Evolutionary conservation across 140 eudicot genomes (phyloP).

Genomic region (Erigeron philadelphicus): DNA sequence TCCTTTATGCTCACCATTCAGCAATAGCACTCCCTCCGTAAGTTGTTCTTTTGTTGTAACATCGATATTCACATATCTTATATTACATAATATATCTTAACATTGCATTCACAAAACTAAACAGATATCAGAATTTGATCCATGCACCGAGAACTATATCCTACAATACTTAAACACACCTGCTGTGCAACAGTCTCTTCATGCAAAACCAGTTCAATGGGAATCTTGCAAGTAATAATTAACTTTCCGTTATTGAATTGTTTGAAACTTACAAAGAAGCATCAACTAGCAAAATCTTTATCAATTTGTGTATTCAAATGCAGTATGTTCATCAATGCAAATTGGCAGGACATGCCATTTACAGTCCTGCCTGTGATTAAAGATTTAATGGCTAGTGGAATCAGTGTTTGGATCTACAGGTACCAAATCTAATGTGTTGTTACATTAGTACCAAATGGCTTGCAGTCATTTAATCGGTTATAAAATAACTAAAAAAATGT

Average conservation of each 20-base stretch:
- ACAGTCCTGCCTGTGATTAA: conserved; percentile 51
- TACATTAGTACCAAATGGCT: neutral
- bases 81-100: neutral
- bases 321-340: conserved; percentile 5
- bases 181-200: conserved; percentile 54
- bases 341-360: conserved; percentile 48
- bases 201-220: conserved; percentile 53
- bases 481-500: neutral
- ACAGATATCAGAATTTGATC: conserved; percentile 56
- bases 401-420: conserved; percentile 72
- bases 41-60: neutral
- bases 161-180: conserved; percentile 35
- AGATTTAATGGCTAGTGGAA: conserved; percentile 54
- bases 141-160: conserved; percentile 43
- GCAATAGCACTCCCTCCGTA: conserved; percentile 43
- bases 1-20: conserved; percentile 38
- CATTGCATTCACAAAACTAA: conserved; percentile 16
- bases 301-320: neutral
- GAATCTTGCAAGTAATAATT: conserved; percentile 42
- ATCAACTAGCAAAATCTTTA: conserved; percentile 1
- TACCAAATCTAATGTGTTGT: conserved; percentile 4
- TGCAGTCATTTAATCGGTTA: neutral
- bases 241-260: neutral
- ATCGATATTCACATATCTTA: neutral
- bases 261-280: neutral